Evolutionary conservation across 1,139 yeast genomes (phyloP).

Genomic region (Hyphopichia buzzinii): DNA sequence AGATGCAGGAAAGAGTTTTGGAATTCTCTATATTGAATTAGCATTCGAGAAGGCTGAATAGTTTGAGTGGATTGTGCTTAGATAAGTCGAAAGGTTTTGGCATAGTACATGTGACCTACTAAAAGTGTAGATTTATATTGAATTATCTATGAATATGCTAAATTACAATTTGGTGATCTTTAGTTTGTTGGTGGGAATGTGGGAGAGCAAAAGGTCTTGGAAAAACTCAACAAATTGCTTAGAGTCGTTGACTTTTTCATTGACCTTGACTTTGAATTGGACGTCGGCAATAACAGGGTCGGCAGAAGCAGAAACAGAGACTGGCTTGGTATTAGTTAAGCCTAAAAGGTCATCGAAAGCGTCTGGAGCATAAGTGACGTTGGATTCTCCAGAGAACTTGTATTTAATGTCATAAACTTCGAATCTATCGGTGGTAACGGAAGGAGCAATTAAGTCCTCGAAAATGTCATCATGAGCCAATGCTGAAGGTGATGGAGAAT

Average conservation of each 20-base stretch:
- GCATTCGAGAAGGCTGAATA: not conserved
- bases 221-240: constrained; percentile 34
- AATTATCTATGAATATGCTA: not conserved
- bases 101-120: too few relatives aligned
- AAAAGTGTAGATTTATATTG: too few relatives aligned
- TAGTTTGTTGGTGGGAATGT: constrained; percentile 26
- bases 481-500: constrained; percentile 35
- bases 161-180: constrained; percentile 8
- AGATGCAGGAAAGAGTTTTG: constrained; percentile 5
- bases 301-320: constrained; percentile 9
- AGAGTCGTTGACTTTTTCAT: constrained; percentile 34
- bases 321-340: constrained; percentile 17
- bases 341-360: constrained; percentile 50
- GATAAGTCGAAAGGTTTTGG: not conserved
- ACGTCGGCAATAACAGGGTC: constrained; percentile 37
- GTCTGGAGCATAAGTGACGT: constrained; percentile 15
- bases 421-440: constrained; percentile 59
- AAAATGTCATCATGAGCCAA: constrained; percentile 52
- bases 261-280: constrained; percentile 43
- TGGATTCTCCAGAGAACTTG: constrained; percentile 18
- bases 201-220: constrained; percentile 30
- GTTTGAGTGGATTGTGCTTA: not conserved
- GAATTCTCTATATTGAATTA: too few relatives aligned
- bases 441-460: constrained; percentile 61
- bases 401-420: constrained; percentile 35